Base-by-base conservation (phyloP, 1,284 basidiomycete genomes). In the Heterobasidion irregulare region DNA sequence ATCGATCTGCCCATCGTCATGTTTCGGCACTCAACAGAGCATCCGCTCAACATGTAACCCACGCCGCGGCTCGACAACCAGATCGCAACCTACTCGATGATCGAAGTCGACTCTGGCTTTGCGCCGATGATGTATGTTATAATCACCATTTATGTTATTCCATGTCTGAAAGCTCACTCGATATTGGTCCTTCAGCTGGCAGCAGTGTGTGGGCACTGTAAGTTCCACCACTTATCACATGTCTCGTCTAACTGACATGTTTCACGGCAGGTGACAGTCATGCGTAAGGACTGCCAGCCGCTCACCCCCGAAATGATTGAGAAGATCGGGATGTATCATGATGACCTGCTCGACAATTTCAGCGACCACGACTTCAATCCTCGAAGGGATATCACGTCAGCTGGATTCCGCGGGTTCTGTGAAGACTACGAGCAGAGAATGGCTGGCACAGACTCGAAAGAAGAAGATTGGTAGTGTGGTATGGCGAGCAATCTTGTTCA, bases 21-120 rank as follows among this genome's bases (percentile, higher is more conserved):
- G 12, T 52, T 16, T 35, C 51, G 51, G 12, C 51, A 52, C 43
- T 16, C 38, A 10, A 9, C 9, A 26, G 36, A 44, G 4, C 18
- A 26, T 12, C 18, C 16, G 18, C 18, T 18, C 15, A 8, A 18
- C 18, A 16, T 36, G 38, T 16, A 15, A 6, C 9, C 10, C 9
- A 41, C 38, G 38, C 10, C 38, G 10, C 10, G 10, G 38, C n/a
- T 44, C 12, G 51, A 52, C 43, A 44, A 45, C 32, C 51, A 52
- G 38, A 52, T 52, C 32, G 19, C 38, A 5, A 52, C 51, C n/a
- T 52, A 52, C 43, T 32, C 44, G 19, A 52, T 52, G 51, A 52
- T 52, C 38, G 38, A 52, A 8, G 34, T 36, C 18, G 38, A 44
- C 16, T 43, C 36, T 8, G 51, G 51, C 12, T 52, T 52, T n/a